Conservation (phyloP, 2,329 filamentous ascomycete species). For the Plectosphaerella cucumerina region DNA sequence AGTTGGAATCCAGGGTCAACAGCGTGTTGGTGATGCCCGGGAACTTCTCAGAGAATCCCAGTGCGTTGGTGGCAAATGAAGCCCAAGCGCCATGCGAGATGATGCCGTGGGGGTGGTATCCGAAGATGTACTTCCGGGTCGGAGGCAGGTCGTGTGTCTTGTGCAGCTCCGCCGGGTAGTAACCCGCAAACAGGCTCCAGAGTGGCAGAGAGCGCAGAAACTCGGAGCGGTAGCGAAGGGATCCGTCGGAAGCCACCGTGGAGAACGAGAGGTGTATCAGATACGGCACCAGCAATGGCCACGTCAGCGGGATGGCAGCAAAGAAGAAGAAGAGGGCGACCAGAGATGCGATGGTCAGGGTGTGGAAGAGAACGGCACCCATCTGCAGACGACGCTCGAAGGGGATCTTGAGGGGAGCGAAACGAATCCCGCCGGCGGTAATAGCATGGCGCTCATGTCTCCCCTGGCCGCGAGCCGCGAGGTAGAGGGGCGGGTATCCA, state of each 20-base stretch:
- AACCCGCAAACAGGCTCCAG: conserved; percentile 87
- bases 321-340: conserved; percentile 85
- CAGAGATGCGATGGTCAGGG: conserved; percentile 63
- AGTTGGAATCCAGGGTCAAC: conserved; percentile 92
- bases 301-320: conserved; percentile 85
- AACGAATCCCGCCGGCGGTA: conserved; percentile 61
- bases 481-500: conserved; percentile 9
- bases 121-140: conserved; percentile 90
- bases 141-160: conserved; percentile 75
- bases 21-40: conserved; percentile 93
- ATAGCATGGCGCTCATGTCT: conserved; percentile 23
- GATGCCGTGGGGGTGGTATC: conserved; percentile 96
- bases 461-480: conserved; percentile 5
- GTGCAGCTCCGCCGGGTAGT: conserved; percentile 87
- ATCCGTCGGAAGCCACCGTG: conserved; percentile 70
- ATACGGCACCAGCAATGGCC: conserved; percentile 75
- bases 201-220: conserved; percentile 68
- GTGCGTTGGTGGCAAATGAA: conserved; percentile 83
- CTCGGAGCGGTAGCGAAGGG: conserved; percentile 68
- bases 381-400: conserved; percentile 71
- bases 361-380: conserved; percentile 71
- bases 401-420: conserved; percentile 75
- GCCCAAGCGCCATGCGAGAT: conserved; percentile 95
- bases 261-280: conserved; percentile 81
- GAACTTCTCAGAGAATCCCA: conserved; percentile 83